Evolutionary conservation across 2,329 filamentous ascomycete species (phyloP).

Genomic region (Zarea fungicola): DNA sequence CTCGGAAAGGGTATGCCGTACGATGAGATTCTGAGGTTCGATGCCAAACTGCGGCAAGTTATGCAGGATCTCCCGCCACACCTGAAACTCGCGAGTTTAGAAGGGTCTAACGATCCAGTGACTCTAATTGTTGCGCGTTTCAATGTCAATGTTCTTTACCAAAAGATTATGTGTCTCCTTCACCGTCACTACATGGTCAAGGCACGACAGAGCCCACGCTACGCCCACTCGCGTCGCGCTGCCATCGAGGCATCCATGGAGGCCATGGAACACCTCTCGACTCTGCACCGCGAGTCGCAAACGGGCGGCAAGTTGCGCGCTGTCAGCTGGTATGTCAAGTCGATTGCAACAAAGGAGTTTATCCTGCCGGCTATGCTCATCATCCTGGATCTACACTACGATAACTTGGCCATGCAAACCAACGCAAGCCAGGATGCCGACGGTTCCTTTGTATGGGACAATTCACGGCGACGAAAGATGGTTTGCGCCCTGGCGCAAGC

Average conservation of each 20-base stretch:
- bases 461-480: constrained; percentile 67
- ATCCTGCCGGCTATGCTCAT: constrained; percentile 81
- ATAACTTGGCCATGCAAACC: constrained; percentile 43
- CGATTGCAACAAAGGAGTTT: constrained; percentile 79
- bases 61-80: constrained; percentile 71
- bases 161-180: constrained; percentile 83
- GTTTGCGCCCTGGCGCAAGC: constrained; percentile 66
- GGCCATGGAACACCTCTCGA: constrained; percentile 71
- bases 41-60: constrained; percentile 56
- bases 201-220: constrained; percentile 72
- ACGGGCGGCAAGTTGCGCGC: constrained; percentile 65
- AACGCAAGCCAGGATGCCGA: constrained; percentile 37
- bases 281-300: constrained; percentile 69
- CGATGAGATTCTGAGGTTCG: constrained; percentile 59
- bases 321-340: constrained; percentile 73
- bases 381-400: constrained; percentile 74
- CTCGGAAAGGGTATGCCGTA: constrained; percentile 53
- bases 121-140: constrained; percentile 82
- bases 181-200: constrained; percentile 82
- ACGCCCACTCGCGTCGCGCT: constrained; percentile 74
- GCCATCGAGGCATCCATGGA: constrained; percentile 85
- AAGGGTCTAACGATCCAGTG: constrained; percentile 73
- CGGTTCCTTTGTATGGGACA: constrained; percentile 50
- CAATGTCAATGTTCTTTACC: constrained; percentile 76
- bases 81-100: constrained; percentile 67